Percentiles rank a stretch among this genome's conserved stretches.
Evolutionary conservation across 2,329 filamentous ascomycete species (phyloP).

Genomic region (Alternaria sp.): DNA sequence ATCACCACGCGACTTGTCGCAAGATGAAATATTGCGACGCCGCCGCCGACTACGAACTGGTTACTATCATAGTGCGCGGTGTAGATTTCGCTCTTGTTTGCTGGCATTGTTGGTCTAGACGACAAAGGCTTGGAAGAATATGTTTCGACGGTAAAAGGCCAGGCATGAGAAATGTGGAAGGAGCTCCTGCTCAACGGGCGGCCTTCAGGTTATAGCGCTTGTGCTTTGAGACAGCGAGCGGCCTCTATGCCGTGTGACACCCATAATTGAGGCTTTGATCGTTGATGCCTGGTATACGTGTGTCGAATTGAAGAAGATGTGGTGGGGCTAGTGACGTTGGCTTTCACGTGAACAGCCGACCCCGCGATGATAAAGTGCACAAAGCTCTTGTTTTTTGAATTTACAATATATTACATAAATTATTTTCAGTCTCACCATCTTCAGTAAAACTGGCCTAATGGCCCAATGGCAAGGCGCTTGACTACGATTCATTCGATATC

Average conservation of each 20-base stretch:
- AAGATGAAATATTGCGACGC: constrained; percentile 62
- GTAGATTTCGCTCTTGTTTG: constrained; percentile 4
- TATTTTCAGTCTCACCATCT: neutral
- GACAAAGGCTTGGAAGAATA: neutral
- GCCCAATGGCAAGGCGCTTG: constrained; percentile 66
- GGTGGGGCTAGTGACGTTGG: constrained; percentile 18
- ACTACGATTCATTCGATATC: constrained; percentile 57
- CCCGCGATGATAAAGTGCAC: constrained; percentile 3
- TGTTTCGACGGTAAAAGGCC: neutral
- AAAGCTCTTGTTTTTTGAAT: neutral
- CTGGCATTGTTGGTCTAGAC: constrained; percentile 18
- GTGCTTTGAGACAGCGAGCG: too few relatives aligned
- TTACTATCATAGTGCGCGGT: constrained; percentile 41
- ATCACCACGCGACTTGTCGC: constrained; percentile 57
- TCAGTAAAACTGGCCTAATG: constrained; percentile 44
- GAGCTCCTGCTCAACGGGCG: neutral
- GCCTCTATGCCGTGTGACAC: neutral
- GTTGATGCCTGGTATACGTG: constrained; percentile 15
- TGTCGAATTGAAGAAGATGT: constrained; percentile 12
- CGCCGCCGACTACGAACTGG: constrained; percentile 47
- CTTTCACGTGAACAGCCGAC: neutral
- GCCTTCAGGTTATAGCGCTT: neutral
- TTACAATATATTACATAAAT: neutral
- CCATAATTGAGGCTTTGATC: constrained; percentile 12
- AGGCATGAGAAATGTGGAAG: neutral